Evolutionary conservation across 139 green algal genomes (phyloP).

Genomic region (Chlamydomonas sp.): DNA sequence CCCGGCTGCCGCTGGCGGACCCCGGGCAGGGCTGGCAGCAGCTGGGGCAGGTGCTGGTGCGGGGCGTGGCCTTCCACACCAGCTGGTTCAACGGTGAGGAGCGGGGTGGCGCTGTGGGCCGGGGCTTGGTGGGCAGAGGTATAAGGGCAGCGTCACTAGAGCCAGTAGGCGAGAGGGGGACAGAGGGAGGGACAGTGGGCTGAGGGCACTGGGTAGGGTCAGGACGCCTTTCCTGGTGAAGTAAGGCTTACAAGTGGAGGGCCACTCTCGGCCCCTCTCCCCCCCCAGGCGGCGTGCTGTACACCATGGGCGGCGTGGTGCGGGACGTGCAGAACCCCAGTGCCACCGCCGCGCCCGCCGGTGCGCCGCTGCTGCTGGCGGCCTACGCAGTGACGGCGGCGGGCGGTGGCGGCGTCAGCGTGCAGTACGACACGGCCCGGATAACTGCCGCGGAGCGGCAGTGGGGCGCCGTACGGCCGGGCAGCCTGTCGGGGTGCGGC

Average conservation of each 20-base stretch:
- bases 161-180: no score
- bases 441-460: background rate
- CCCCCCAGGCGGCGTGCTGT: background rate
- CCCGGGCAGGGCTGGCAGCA: background rate
- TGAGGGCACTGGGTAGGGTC: no score
- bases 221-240: no score
- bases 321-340: background rate
- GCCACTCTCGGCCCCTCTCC: background rate
- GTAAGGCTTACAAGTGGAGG: background rate
- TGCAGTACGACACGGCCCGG: background rate
- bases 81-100: conserved; percentile 9
- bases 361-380: background rate
- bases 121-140: background rate
- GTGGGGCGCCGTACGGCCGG: conserved; percentile 6
- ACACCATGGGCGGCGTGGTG: background rate
- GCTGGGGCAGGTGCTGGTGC: no score
- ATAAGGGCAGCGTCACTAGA: no score
- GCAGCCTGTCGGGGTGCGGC: background rate
- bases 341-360: background rate
- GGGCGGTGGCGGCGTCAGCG: background rate
- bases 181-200: no score
- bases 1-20: background rate
- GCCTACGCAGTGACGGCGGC: background rate
- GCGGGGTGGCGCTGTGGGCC: background rate
- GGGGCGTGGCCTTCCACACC: conserved; percentile 3